Percentiles rank a stretch among this genome's conserved stretches.
Conservation (phyloP, 2,329 filamentous ascomycete species). For the Plenodomus tracheiphilus region DNA sequence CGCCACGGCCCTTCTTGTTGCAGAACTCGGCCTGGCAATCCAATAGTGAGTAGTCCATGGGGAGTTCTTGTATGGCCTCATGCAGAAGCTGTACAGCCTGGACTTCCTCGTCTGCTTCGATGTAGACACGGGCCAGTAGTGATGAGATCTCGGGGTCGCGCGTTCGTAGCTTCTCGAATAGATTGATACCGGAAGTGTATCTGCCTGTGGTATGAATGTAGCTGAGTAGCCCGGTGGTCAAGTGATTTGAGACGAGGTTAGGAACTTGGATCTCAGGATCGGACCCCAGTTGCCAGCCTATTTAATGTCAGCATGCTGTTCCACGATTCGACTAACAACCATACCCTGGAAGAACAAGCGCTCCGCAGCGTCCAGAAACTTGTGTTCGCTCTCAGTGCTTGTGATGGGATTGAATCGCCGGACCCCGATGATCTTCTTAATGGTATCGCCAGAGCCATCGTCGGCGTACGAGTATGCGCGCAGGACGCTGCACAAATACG, state of each 20-base stretch:
- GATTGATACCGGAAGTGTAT: slow-evolving; percentile 92
- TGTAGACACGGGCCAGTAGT: slow-evolving; percentile 83
- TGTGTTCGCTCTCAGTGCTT: slow-evolving; percentile 96
- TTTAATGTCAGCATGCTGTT: slow-evolving; percentile 7
- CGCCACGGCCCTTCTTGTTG: slow-evolving; percentile 81
- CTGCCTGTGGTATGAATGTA: slow-evolving; percentile 96
- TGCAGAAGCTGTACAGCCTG: slow-evolving; percentile 86
- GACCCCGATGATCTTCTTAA: slow-evolving; percentile 97
- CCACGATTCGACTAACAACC: not conserved
- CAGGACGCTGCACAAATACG: slow-evolving; percentile 92
- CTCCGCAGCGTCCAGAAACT: slow-evolving; percentile 92
- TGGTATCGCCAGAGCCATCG: slow-evolving; percentile 89
- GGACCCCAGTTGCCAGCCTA: slow-evolving; percentile 89
- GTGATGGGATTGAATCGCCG: slow-evolving; percentile 96
- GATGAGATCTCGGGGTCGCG: slow-evolving; percentile 95
- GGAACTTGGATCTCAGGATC: slow-evolving; percentile 97
- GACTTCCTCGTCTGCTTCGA: slow-evolving; percentile 97
- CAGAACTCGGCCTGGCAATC: slow-evolving; percentile 94
- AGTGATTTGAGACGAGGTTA: slow-evolving; percentile 93
- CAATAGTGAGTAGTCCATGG: slow-evolving; percentile 97
- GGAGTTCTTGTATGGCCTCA: slow-evolving; percentile 83
- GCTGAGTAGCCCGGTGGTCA: slow-evolving; percentile 88
- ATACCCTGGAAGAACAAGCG: slow-evolving; percentile 89
- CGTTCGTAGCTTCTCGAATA: slow-evolving; percentile 92
- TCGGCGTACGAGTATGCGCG: slow-evolving; percentile 96